Percentiles rank a stretch among this genome's conserved stretches.
Evolutionary conservation across 257 asterid genomes (phyloP).

Genomic region (Echium plantagineum): DNA sequence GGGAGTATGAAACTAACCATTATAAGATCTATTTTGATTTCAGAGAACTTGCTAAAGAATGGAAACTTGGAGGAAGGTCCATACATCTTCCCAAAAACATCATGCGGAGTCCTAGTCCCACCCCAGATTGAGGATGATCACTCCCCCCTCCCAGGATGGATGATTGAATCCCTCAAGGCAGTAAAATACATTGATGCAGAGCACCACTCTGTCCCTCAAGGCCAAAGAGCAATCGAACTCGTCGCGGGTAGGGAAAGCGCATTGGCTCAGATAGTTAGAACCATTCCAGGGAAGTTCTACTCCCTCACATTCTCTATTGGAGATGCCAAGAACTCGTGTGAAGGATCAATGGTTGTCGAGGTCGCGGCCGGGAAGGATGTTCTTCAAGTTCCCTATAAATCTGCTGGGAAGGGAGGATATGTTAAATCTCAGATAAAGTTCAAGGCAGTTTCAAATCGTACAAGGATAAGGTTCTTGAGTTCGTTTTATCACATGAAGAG

Average conservation of each 20-base stretch:
- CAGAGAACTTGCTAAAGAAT: slow-evolving; percentile 5
- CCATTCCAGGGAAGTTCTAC: slow-evolving; percentile 5
- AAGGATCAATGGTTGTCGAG: slow-evolving; percentile 5
- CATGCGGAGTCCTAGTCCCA: slow-evolving; percentile 4
- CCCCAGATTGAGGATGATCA: slow-evolving; percentile 5
- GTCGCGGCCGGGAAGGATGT: slow-evolving; percentile 1
- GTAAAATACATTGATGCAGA: slow-evolving; percentile 5
- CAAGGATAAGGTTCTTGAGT: slow-evolving; percentile 4
- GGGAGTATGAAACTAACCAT: neutral
- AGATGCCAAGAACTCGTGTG: slow-evolving; percentile 3
- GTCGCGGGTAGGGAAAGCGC: slow-evolving; percentile 7
- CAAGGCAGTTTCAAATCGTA: neutral
- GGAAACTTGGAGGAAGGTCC: slow-evolving; percentile 8
- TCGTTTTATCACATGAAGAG: slow-evolving; percentile 9
- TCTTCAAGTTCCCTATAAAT: slow-evolving; percentile 3
- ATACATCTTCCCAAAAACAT: slow-evolving; percentile 5
- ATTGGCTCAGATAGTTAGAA: neutral
- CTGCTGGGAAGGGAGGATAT: slow-evolving; percentile 2
- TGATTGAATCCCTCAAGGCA: slow-evolving; percentile 4
- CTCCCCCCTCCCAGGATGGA: slow-evolving; percentile 3
- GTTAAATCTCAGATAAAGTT: neutral
- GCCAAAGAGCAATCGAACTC: slow-evolving; percentile 3
- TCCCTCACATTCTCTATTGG: neutral
- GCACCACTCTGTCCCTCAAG: slow-evolving; percentile 3
- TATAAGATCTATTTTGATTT: neutral